Evolutionary conservation across 164 flowering plant species (phyloP).

Genomic region (Vitis riparia): DNA sequence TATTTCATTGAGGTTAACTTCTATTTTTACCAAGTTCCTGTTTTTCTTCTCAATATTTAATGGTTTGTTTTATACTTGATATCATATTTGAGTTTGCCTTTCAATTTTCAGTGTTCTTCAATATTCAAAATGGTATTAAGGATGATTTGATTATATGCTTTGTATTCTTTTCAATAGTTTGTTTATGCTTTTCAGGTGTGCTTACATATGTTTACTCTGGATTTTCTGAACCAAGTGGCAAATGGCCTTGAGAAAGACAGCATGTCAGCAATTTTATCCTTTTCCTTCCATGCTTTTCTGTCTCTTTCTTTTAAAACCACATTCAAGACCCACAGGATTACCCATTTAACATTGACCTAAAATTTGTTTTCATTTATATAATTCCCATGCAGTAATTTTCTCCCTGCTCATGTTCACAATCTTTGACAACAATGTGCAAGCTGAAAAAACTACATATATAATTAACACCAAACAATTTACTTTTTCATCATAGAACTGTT

Average conservation of each 20-base stretch:
- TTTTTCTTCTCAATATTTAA: no score
- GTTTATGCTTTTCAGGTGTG: slow-evolving; percentile 67
- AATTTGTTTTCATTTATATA: not conserved
- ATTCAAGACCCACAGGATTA: not conserved
- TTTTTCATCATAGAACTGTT: not conserved
- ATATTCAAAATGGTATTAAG: no score
- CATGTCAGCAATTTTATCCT: slow-evolving; percentile 53
- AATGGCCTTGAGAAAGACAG: slow-evolving; percentile 94
- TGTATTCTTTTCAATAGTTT: not conserved
- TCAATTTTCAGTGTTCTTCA: no score
- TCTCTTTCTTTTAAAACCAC: not conserved
- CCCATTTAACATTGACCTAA: not conserved
- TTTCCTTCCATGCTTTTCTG: not conserved
- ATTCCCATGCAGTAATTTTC: not conserved
- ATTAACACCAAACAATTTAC: not conserved
- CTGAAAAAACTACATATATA: not conserved
- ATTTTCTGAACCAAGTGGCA: slow-evolving; percentile 91
- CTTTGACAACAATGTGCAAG: not conserved
- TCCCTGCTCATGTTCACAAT: not conserved
- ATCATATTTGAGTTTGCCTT: no score
- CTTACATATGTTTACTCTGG: slow-evolving; percentile 95
- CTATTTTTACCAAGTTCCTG: no score
- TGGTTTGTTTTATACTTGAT: no score
- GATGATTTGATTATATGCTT: not conserved
- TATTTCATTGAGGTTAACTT: no score